A percentile compares a stretch with the other conserved stretches of the same genome.
Conservation (phyloP, 768 basidiomycete species). For the Tylopilus vinaceipallidus region DNA sequence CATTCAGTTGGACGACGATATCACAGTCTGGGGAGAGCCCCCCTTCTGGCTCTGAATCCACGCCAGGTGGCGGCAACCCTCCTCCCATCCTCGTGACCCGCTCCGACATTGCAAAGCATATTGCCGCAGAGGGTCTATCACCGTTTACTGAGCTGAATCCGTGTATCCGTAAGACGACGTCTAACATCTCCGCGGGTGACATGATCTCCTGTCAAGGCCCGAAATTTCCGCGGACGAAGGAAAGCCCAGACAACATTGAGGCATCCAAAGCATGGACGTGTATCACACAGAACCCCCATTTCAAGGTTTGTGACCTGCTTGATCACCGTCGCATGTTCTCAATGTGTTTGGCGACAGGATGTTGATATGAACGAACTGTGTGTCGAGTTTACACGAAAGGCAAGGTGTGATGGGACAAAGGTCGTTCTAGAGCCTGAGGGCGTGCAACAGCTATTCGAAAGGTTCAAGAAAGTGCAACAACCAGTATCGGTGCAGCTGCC, state of each 20-base stretch:
- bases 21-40: constrained; percentile 30
- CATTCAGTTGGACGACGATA: constrained; percentile 26
- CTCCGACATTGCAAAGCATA: constrained; percentile 47
- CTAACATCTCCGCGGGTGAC: constrained; percentile 44
- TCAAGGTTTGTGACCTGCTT: constrained; percentile 53
- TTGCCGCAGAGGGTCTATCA: constrained; percentile 57
- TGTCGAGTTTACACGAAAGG: constrained; percentile 76
- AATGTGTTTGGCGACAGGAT: constrained; percentile 42
- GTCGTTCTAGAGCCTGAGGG: constrained; percentile 64
- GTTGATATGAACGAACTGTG: constrained; percentile 79
- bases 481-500: constrained; percentile 9
- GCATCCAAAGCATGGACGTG: constrained; percentile 77
- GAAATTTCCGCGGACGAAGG: constrained; percentile 64
- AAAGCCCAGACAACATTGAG: constrained; percentile 73
- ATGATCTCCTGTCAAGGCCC: constrained; percentile 66
- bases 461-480: constrained; percentile 31
- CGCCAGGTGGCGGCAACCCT: constrained; percentile 30
- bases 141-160: constrained; percentile 44
- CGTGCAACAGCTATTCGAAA: constrained; percentile 43
- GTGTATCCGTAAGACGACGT: constrained; percentile 40
- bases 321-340: neutral
- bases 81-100: constrained; percentile 35
- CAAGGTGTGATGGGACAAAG: constrained; percentile 80
- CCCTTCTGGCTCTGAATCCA: constrained; percentile 39
- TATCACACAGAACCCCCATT: constrained; percentile 72